Evolutionary conservation across 108 stramenopile species (phyloP).

Genomic region (Asterionellopsis glacialis): DNA sequence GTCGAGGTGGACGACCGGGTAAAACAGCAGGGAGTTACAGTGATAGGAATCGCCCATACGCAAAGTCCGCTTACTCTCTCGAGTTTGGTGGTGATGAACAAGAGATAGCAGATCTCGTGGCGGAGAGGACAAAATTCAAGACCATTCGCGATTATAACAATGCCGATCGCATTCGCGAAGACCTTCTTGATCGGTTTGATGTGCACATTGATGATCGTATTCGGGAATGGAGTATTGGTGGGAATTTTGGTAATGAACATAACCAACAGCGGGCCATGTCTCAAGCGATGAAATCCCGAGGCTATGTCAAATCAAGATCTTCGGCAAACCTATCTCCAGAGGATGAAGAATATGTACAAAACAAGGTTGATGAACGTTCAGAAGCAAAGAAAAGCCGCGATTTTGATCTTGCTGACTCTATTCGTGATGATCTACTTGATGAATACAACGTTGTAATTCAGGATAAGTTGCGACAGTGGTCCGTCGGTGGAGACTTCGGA

Average conservation of each 20-base stretch:
- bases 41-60: slow-evolving; percentile 5
- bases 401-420: slow-evolving; percentile 47
- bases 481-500: slow-evolving; percentile 45
- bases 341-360: slow-evolving; percentile 26
- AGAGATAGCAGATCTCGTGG: slow-evolving; percentile 58
- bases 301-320: slow-evolving; percentile 14
- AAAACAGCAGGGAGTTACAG: neutral
- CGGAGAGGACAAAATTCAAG: slow-evolving; percentile 57
- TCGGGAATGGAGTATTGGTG: slow-evolving; percentile 41
- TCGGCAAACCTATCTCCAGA: slow-evolving; percentile 13
- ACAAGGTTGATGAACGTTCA: slow-evolving; percentile 27
- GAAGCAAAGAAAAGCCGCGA: slow-evolving; percentile 39
- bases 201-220: slow-evolving; percentile 48
- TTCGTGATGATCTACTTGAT: slow-evolving; percentile 39
- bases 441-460: slow-evolving; percentile 41
- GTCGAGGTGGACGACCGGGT: slow-evolving; percentile 19
- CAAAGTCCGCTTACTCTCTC: slow-evolving; percentile 3
- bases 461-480: slow-evolving; percentile 45
- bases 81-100: slow-evolving; percentile 57
- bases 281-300: slow-evolving; percentile 5
- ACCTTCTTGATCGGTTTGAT: slow-evolving; percentile 31
- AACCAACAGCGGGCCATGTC: slow-evolving; percentile 22
- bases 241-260: slow-evolving; percentile 35
- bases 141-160: slow-evolving; percentile 34
- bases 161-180: slow-evolving; percentile 58